A percentile compares a stretch with the other conserved stretches of the same genome.
Conservation (phyloP, 441 rosid species). For the Croton setiger region DNA sequence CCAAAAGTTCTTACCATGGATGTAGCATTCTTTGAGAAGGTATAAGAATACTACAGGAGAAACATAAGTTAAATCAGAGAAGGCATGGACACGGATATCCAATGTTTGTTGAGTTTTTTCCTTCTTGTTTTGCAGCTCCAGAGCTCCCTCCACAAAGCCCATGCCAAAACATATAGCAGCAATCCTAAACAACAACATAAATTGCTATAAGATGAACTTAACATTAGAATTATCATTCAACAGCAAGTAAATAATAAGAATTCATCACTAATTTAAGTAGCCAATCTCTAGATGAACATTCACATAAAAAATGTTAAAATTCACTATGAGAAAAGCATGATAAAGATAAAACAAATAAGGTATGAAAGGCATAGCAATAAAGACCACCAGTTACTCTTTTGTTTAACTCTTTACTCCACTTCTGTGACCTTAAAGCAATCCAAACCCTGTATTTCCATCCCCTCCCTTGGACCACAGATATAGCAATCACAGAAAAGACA, state of each 20-base stretch:
- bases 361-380: too few relatives aligned
- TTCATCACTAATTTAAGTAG: background rate
- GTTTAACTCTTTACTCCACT: background rate
- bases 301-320: background rate
- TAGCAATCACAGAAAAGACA: background rate
- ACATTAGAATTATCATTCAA: background rate
- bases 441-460: background rate
- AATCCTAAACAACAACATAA: slow-evolving; percentile 10
- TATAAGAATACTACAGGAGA: slow-evolving; percentile 77
- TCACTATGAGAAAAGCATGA: background rate
- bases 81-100: slow-evolving; percentile 53
- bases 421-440: background rate
- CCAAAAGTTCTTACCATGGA: slow-evolving; percentile 47
- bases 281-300: background rate
- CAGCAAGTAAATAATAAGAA: background rate
- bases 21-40: slow-evolving; percentile 84
- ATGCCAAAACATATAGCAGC: slow-evolving; percentile 24
- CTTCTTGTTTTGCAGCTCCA: slow-evolving; percentile 15
- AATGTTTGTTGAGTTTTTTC: slow-evolving; percentile 22
- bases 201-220: background rate
- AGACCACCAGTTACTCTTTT: background rate
- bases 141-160: slow-evolving; percentile 39
- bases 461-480: background rate
- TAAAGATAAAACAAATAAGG: too few relatives aligned
- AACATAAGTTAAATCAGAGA: slow-evolving; percentile 57